Evolutionary conservation across 805 yeast species (phyloP).

Genomic region (Jamesozyma jinghongensis): DNA sequence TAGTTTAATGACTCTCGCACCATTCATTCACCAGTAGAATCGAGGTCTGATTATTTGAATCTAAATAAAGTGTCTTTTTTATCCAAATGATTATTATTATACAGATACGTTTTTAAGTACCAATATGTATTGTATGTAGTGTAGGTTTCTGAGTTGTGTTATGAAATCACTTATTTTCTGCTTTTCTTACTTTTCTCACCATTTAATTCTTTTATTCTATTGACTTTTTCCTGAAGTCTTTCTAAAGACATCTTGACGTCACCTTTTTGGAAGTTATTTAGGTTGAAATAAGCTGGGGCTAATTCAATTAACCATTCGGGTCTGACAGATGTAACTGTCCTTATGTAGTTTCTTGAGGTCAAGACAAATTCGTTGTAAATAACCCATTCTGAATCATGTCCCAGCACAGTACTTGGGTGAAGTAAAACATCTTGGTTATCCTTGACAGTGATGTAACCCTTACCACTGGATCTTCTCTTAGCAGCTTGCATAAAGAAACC

Average conservation of each 20-base stretch:
- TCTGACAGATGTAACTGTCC: conserved; percentile 84
- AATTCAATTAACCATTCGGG: conserved; percentile 89
- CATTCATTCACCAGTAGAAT: conserved; percentile 2
- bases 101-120: not conserved
- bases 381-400: conserved; percentile 88
- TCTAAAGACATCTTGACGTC: conserved; percentile 63
- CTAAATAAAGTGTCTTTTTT: conserved; percentile 1
- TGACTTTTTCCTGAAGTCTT: conserved; percentile 45
- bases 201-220: conserved; percentile 33
- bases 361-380: conserved; percentile 91
- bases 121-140: not conserved
- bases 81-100: not conserved
- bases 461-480: conserved; percentile 71
- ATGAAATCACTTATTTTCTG: not conserved
- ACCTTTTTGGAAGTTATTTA: conserved; percentile 58
- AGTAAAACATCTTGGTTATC: conserved; percentile 93
- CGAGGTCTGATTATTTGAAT: conserved; percentile 3
- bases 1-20: conserved; percentile 3
- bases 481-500: conserved; percentile 99
- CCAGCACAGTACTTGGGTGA: conserved; percentile 87
- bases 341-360: conserved; percentile 85
- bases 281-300: conserved; percentile 57
- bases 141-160: not conserved
- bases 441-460: conserved; percentile 83
- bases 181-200: conserved; percentile 10